These are phyloP conservation scores for Moesziomyces globuligerus DNA, from an alignment of 1,284 basidiomycete genomes.

Conservation along the genomic window DNA sequence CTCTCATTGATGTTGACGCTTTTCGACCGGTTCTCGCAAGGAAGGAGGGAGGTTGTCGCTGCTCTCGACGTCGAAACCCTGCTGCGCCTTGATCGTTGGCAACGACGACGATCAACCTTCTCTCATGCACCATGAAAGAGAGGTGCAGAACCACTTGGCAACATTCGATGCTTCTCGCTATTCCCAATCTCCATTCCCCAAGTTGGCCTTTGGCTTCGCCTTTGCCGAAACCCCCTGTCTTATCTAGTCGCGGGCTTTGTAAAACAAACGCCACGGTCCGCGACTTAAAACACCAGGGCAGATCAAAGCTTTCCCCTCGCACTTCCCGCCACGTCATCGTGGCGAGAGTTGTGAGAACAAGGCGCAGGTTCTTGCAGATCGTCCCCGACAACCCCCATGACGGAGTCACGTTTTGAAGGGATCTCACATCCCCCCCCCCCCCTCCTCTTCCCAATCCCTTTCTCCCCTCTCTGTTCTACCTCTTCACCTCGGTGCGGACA, in stretches of 20 bases:
- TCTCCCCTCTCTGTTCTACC: background rate
- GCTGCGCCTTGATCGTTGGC: no score
- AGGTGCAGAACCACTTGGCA: no score
- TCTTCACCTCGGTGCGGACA: background rate
- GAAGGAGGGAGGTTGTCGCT: no score
- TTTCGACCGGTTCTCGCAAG: no score
- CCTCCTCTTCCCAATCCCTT: no score
- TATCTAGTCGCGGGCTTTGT: conserved; percentile 43
- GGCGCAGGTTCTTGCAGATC: conserved; percentile 56
- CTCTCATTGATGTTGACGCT: background rate
- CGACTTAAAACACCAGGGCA: conserved; percentile 61
- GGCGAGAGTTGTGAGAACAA: background rate
- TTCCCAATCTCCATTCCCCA: no score
- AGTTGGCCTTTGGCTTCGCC: no score
- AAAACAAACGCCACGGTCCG: conserved; percentile 37
- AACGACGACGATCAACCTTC: conserved; percentile 15
- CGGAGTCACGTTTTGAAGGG: conserved; percentile 59
- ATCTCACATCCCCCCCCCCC: conserved; percentile 33
- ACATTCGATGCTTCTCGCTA: no score
- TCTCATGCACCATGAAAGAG: conserved; percentile 43
- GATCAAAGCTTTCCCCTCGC: conserved; percentile 10
- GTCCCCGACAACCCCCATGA: conserved; percentile 31
- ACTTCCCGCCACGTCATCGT: background rate
- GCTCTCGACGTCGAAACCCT: no score
- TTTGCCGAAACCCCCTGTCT: conserved; percentile 22